Evolutionary conservation across 257 asterid species (phyloP), one percentile per base, ranked within the genome.

Genomic region (Solanum bulbocastanum): DNA sequence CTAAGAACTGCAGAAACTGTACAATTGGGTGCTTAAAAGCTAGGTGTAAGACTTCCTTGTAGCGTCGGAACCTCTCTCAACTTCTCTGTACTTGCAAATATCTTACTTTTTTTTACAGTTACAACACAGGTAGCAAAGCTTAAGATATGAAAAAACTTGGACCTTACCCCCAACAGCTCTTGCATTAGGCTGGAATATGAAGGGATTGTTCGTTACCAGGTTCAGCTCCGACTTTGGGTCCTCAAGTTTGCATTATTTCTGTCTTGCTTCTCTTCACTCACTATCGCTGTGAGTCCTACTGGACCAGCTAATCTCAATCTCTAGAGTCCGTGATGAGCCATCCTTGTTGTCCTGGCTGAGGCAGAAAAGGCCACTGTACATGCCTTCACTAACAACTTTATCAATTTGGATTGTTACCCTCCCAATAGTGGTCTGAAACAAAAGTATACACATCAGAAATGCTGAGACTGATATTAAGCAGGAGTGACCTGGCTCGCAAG

Each of bases 311-410:
- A 96, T 92, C 92, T 93, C 98, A 33, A 94, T 87, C 90, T 94
- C 98, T 58, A 96, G 90, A 2, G 96, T 93, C 52, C 98, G 88
- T 4, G 95, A 86, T 42, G 96, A 79, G 82, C 92, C 91, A 35
- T 94, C 96, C 88, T 92, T 94, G 76, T 84, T 90, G 87, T 92
- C 92, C 44, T 90, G 93, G 89, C 93, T 90, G 69, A 96, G 94
- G 93, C 87, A 90, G 91, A 96, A 94, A 83, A 91, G 85, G 33
- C 94, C 98, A 42, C 94, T 94, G 88, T 92, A 88, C 82, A 88
- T 88, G 88, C 98, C 98, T 92, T 96, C 98, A 86, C 86, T 95
- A 88, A 95, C 94, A 37, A 95, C 93, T 90, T 94, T 95, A 92
- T 95, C 98, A 8, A 95, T 93, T 88, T 95, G 98, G 86, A 96